Conservation (phyloP, 805 yeast species). For the Teunomyces atbi region DNA sequence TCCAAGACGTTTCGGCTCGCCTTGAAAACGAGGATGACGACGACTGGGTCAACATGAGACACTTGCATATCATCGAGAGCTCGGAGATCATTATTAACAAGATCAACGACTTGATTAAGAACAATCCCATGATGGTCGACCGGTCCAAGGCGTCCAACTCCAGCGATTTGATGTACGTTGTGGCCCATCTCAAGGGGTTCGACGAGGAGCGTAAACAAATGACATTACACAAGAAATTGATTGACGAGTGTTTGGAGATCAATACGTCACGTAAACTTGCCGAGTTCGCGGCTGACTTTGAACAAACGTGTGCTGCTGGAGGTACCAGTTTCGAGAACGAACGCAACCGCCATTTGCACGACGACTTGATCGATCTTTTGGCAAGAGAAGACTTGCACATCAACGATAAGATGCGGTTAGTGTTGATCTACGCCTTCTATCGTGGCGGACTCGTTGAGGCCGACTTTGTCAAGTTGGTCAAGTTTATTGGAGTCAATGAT, state of each 20-base stretch:
- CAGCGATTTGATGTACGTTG: conserved; percentile 71
- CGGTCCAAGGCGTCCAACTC: conserved; percentile 62
- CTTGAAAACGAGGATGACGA: conserved; percentile 64
- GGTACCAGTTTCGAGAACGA: conserved; percentile 71
- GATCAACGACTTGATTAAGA: conserved; percentile 62
- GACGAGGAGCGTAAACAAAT: conserved; percentile 64
- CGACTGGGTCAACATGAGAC: conserved; percentile 71
- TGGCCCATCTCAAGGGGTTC: conserved; percentile 65
- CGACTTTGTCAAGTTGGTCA: conserved; percentile 69
- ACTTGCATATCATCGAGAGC: conserved; percentile 72
- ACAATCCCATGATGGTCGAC: conserved; percentile 75
- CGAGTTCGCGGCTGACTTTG: conserved; percentile 73
- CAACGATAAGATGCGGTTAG: conserved; percentile 71
- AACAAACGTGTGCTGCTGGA: conserved; percentile 74
- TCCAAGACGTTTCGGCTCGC: conserved; percentile 27
- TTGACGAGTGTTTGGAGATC: conserved; percentile 62
- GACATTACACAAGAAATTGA: conserved; percentile 57
- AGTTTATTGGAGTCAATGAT: conserved; percentile 48
- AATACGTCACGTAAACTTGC: conserved; percentile 60
- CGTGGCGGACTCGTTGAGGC: conserved; percentile 77
- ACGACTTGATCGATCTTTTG: conserved; percentile 57
- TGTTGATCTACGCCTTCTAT: conserved; percentile 71
- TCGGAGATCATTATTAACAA: conserved; percentile 58
- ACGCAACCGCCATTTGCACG: conserved; percentile 57
- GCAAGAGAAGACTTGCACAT: conserved; percentile 47